These are phyloP conservation scores for Rosellinia necatrix DNA, from an alignment of 2,329 filamentous ascomycete species.

Conservation along the genomic window DNA sequence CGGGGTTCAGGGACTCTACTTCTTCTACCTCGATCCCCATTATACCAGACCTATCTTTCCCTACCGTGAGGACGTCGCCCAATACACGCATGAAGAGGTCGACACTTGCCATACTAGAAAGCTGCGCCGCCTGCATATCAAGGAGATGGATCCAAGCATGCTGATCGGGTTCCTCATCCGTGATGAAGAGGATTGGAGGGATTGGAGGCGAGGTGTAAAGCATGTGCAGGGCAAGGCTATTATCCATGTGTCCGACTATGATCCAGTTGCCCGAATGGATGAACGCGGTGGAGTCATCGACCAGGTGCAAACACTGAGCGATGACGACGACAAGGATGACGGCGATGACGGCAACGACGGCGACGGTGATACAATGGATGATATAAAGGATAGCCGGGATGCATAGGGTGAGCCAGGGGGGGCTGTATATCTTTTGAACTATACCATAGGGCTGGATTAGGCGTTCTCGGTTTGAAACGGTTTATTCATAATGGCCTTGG, in stretches of 20 bases:
- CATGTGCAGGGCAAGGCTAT: conserved; percentile 82
- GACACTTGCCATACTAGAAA: conserved; percentile 86
- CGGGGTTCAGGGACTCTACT: conserved; percentile 67
- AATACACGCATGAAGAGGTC: conserved; percentile 74
- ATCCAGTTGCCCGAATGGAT: conserved; percentile 60
- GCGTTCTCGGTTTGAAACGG: conserved; percentile 28
- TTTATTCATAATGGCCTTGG: conserved; percentile 23
- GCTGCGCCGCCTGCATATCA: conserved; percentile 78
- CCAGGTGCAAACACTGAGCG: conserved; percentile 87
- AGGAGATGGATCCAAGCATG: conserved; percentile 98
- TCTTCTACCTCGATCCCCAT: conserved; percentile 97
- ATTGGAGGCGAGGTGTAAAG: conserved; percentile 78
- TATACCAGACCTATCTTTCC: conserved; percentile 77
- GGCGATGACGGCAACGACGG: no score
- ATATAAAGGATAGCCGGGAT: conserved; percentile 7
- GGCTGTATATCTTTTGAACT: conserved; percentile 14
- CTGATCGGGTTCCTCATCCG: conserved; percentile 89
- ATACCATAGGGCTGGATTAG: conserved; percentile 28
- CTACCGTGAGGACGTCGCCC: conserved; percentile 58
- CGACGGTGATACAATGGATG: conserved; percentile 24
- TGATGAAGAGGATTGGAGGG: conserved; percentile 79
- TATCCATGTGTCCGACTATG: conserved; percentile 78
- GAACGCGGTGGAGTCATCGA: conserved; percentile 79
- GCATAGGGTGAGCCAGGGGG: conserved; percentile 22
- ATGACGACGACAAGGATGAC: conserved; percentile 54